Percentiles rank a stretch among this genome's conserved stretches.
Evolutionary conservation across 1,284 basidiomycete species (phyloP).

Genomic region (Heterobasidion occidentale): DNA sequence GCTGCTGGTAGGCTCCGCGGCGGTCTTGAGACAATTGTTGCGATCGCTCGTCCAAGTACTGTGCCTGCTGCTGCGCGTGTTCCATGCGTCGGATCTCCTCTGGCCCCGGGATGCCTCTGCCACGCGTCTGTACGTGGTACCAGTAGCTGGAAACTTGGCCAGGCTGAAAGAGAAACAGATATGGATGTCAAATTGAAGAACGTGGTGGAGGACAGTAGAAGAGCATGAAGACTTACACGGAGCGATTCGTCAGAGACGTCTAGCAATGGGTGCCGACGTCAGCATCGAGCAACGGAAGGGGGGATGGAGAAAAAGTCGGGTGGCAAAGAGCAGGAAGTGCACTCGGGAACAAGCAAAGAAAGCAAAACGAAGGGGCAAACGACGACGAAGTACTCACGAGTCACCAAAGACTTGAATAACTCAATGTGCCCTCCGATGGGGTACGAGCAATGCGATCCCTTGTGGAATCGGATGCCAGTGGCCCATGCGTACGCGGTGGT

Average conservation of each 20-base stretch:
- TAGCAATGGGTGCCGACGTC: background rate
- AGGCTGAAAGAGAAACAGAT: background rate
- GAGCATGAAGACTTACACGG: background rate
- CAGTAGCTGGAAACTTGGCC: background rate
- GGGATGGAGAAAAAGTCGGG: background rate
- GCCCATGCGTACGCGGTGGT: background rate
- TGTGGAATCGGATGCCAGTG: background rate
- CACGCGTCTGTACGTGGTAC: background rate
- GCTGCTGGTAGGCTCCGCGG: no score
- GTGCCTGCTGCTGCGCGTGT: no score
- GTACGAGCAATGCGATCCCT: background rate
- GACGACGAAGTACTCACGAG: background rate
- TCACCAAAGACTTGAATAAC: background rate
- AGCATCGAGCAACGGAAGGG: background rate
- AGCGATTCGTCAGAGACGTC: background rate
- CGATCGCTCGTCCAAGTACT: background rate
- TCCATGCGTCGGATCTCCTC: background rate
- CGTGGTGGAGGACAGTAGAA: background rate
- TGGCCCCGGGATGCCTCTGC: background rate
- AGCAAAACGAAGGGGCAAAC: background rate
- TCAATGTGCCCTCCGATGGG: background rate
- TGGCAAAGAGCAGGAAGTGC: no score
- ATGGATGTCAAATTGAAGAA: background rate
- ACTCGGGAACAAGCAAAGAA: no score
- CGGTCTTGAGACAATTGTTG: background rate